These are phyloP conservation scores for Erodium moschatum DNA, from an alignment of 441 rosid genomes.

Conservation along the genomic window DNA sequence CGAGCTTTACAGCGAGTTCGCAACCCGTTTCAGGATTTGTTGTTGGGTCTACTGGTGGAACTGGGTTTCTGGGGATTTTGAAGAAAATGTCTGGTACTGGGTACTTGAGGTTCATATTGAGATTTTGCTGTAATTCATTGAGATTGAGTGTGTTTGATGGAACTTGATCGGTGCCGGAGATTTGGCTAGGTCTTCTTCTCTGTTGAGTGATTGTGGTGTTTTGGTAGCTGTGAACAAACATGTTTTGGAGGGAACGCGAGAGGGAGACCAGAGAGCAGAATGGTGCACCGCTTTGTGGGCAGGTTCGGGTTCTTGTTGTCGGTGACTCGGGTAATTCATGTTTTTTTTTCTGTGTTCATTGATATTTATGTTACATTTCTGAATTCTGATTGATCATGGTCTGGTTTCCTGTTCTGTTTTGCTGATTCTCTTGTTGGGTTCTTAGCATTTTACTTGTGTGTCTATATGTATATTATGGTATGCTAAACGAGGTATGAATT, in stretches of 20 bases:
- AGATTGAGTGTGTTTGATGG: slow-evolving; percentile 21
- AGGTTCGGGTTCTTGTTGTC: slow-evolving; percentile 90
- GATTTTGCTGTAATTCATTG: neutral
- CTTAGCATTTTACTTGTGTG: too few species aligned
- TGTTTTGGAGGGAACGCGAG: slow-evolving; percentile 94
- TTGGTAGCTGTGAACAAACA: slow-evolving; percentile 26
- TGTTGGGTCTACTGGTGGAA: neutral
- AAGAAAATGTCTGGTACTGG: slow-evolving; percentile 2
- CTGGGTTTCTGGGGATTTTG: neutral
- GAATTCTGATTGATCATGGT: neutral
- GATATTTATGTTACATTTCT: neutral
- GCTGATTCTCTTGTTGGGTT: neutral
- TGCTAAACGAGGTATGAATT: too few species aligned
- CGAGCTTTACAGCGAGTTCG: neutral
- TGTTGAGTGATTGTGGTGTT: slow-evolving; percentile 9
- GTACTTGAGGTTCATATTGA: slow-evolving; percentile 2
- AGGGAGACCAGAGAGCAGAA: slow-evolving; percentile 67
- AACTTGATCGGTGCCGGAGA: slow-evolving; percentile 20
- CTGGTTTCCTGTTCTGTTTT: neutral
- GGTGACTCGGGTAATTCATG: slow-evolving; percentile 73
- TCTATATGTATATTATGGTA: too few species aligned
- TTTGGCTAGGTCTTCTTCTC: slow-evolving; percentile 3
- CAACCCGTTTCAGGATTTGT: neutral
- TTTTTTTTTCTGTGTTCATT: neutral
- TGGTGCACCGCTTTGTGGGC: slow-evolving; percentile 77